Evolutionary conservation across 2,329 filamentous ascomycete genomes (phyloP).

Genomic region (Stenocarpella maydis): DNA sequence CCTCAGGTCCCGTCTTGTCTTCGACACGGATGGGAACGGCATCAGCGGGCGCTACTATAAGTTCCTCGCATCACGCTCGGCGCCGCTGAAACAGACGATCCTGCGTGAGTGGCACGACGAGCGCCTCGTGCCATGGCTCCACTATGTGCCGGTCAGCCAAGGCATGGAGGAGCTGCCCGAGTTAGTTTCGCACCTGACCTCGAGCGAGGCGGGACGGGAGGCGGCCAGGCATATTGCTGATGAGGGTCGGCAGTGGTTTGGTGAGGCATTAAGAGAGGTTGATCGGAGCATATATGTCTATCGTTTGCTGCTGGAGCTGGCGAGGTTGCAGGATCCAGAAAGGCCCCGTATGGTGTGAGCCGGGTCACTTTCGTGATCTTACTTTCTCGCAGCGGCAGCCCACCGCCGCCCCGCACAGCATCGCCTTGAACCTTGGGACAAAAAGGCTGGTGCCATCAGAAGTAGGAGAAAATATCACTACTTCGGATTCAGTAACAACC

Average conservation of each 20-base stretch:
- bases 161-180: conserved; percentile 61
- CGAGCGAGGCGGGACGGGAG: conserved; percentile 53
- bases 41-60: conserved; percentile 62
- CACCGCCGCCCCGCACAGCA: too few species aligned
- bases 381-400: too few species aligned
- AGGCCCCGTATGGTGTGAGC: background rate
- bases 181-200: conserved; percentile 55
- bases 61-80: conserved; percentile 55
- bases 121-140: conserved; percentile 62
- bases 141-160: conserved; percentile 63
- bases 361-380: too few species aligned
- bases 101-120: conserved; percentile 68
- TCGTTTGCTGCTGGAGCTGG: conserved; percentile 66
- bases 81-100: conserved; percentile 60
- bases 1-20: conserved; percentile 50
- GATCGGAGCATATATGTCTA: conserved; percentile 70
- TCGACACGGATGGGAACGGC: conserved; percentile 65
- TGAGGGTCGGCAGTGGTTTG: conserved; percentile 62
- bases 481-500: too few species aligned
- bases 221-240: conserved; percentile 61
- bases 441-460: too few species aligned
- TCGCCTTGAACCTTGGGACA: too few species aligned
- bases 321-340: conserved; percentile 48
- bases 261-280: conserved; percentile 60
- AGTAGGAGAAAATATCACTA: too few species aligned